A percentile compares a stretch with the other conserved stretches of the same genome.
Conservation (phyloP, 768 basidiomycete genomes). For the Xerocomus spinulosus region DNA sequence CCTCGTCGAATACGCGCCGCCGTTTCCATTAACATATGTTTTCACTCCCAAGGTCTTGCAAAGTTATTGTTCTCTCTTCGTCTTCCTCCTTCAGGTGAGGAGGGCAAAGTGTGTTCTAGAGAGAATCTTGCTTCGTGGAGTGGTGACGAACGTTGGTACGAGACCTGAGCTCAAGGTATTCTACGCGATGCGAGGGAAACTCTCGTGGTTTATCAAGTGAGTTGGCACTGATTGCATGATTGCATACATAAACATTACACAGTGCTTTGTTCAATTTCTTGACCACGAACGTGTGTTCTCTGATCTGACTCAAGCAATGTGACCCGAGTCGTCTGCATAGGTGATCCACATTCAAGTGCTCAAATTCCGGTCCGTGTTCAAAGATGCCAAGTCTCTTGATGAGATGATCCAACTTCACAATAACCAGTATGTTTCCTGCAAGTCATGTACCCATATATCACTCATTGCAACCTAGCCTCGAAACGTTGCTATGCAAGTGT, state of each 20-base stretch:
- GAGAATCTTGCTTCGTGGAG: constrained; percentile 60
- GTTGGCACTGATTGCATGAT: constrained; percentile 21
- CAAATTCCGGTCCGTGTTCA: constrained; percentile 55
- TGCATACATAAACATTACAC: constrained; percentile 1
- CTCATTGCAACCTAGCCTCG: constrained; percentile 40
- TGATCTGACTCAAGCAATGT: neutral
- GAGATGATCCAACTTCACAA: constrained; percentile 70
- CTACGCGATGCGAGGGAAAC: constrained; percentile 68
- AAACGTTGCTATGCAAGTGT: constrained; percentile 56
- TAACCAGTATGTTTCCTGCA: constrained; percentile 50
- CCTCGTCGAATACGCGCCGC: constrained; percentile 71
- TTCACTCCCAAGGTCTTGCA: constrained; percentile 55
- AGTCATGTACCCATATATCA: neutral
- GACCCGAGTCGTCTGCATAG: constrained; percentile 32
- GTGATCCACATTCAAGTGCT: constrained; percentile 63
- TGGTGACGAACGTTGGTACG: constrained; percentile 30
- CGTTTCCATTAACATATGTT: constrained; percentile 78
- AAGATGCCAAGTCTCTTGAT: constrained; percentile 59
- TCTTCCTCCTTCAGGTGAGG: constrained; percentile 68
- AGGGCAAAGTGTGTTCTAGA: constrained; percentile 71
- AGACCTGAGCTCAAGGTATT: constrained; percentile 59
- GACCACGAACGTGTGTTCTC: constrained; percentile 57
- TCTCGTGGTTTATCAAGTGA: constrained; percentile 85
- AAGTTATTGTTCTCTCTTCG: constrained; percentile 62
- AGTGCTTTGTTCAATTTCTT: constrained; percentile 69